These are phyloP conservation scores for Hypoxylon fuscum DNA, from an alignment of 495 filamentous ascomycete species.

Conservation along the genomic window DNA sequence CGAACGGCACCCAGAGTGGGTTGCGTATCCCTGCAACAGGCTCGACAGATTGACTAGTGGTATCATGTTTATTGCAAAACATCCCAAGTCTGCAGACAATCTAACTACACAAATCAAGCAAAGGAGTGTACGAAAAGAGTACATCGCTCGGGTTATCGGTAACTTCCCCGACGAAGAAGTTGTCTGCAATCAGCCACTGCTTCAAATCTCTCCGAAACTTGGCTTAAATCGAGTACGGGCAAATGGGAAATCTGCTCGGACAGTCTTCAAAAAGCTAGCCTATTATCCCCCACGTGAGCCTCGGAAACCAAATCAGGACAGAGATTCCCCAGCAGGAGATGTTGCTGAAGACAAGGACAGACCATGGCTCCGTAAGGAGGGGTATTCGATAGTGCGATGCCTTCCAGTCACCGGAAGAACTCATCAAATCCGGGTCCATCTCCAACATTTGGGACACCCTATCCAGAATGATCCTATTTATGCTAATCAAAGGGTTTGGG, in stretches of 20 bases:
- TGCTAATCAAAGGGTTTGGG: constrained; percentile 91
- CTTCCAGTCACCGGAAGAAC: constrained; percentile 92
- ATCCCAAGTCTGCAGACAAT: constrained; percentile 77
- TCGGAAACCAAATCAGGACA: constrained; percentile 15
- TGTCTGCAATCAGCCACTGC: constrained; percentile 90
- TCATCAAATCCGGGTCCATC: constrained; percentile 93
- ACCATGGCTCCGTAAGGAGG: constrained; percentile 58
- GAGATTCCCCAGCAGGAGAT: constrained; percentile 19
- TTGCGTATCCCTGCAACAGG: constrained; percentile 86
- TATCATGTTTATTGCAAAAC: constrained; percentile 96
- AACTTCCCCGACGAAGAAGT: constrained; percentile 86
- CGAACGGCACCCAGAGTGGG: constrained; percentile 72
- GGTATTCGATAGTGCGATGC: constrained; percentile 95
- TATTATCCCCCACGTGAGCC: constrained; percentile 75
- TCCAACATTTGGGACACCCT: constrained; percentile 93
- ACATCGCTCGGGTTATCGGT: constrained; percentile 89
- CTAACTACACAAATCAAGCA: constrained; percentile 75
- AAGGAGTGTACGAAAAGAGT: constrained; percentile 90
- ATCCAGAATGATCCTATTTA: constrained; percentile 98
- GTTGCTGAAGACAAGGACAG: constrained; percentile 34
- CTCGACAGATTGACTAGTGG: constrained; percentile 95
- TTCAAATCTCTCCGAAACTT: constrained; percentile 92
- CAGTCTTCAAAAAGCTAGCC: constrained; percentile 86
- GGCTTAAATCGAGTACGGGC: constrained; percentile 93
- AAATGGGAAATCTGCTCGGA: constrained; percentile 87